Percentiles rank a stretch among this genome's conserved stretches.
Conservation (phyloP, 768 basidiomycete genomes). For the Serpula lacrymans region DNA sequence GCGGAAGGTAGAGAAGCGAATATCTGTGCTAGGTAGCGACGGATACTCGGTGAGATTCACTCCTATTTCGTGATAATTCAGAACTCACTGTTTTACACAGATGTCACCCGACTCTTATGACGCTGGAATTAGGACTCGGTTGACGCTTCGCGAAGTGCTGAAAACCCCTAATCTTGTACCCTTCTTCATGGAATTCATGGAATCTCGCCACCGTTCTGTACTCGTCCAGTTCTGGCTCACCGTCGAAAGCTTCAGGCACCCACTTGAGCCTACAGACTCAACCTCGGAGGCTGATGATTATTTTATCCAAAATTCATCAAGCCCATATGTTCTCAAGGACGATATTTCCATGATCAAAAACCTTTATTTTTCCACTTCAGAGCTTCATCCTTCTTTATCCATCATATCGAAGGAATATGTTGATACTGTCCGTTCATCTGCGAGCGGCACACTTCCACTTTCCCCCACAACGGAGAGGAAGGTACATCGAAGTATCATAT, state of each 20-base stretch:
- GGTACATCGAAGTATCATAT: slow-evolving; percentile 75
- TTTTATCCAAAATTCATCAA: slow-evolving; percentile 52
- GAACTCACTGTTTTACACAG: slow-evolving; percentile 19
- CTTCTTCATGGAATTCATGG: slow-evolving; percentile 99
- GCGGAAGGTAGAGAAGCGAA: slow-evolving; percentile 81
- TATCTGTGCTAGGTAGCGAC: slow-evolving; percentile 72
- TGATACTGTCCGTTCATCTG: slow-evolving; percentile 66
- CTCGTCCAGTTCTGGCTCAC: slow-evolving; percentile 98
- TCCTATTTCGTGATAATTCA: background rate
- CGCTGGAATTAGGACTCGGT: slow-evolving; percentile 39
- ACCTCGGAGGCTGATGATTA: slow-evolving; percentile 55
- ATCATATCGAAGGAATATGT: slow-evolving; percentile 70
- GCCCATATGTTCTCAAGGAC: slow-evolving; percentile 66
- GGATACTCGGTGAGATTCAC: slow-evolving; percentile 50
- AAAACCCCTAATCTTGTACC: slow-evolving; percentile 87
- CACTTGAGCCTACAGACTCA: slow-evolving; percentile 77
- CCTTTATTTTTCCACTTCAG: slow-evolving; percentile 71
- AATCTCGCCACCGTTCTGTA: slow-evolving; percentile 76
- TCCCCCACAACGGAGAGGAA: slow-evolving; percentile 41
- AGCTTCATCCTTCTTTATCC: slow-evolving; percentile 54
- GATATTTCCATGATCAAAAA: slow-evolving; percentile 90
- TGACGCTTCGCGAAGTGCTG: slow-evolving; percentile 76
- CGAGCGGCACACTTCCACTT: slow-evolving; percentile 43
- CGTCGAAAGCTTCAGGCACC: slow-evolving; percentile 97
- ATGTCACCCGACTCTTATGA: slow-evolving; percentile 42